Base-by-base conservation (phyloP, 129 eudicot species). In the Ambrosia artemisiifolia region DNA sequence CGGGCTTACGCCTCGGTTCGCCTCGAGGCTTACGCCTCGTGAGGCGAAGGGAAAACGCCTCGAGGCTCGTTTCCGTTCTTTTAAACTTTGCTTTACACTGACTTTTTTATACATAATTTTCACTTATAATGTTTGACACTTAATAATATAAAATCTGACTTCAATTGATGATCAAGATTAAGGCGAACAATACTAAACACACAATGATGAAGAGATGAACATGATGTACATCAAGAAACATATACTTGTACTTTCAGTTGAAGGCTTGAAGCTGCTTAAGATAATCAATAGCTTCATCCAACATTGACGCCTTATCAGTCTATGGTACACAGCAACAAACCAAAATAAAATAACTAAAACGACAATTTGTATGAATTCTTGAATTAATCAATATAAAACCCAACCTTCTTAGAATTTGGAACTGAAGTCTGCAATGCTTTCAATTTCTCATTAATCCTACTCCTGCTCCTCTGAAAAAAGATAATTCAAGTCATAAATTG, bases 291-390 rank as follows among this genome's bases (percentile, higher is more conserved):
- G 96, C 99, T 81, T 95, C 99, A 81, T 95, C 99, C 83, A 95
- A 79, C 99, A 90, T 95, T 30, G 99, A 95, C 24, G 99, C 97
- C 87, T 90, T 95, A 79, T 95, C 97, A 16, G 99, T 95, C 97
- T 95, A 74, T 32, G 24, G 55, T 10, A 70, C 53, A 75, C 56
- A 74, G 13, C 17, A 67, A 75, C 48, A 46, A 16, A 65, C 8
- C 61, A 68, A 74, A 51, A 28, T 77, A 14, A 71, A 70, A 35
- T 36, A 3, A 60, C 36, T 16, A 42, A 33, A 71, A 10, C 69
- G 18, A 76, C 7, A 65, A 63, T 17, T 1, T 32, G n/a, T 42
- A 16, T 11, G 8, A 47, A 53, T 42, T 48, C 33, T 55, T 67
- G 14, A 9, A 28, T 40, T 4, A 18, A 18, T 18, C 0, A 49